Conservation (phyloP, 306 rosid genomes). For the Vachellia pachyceras region DNA sequence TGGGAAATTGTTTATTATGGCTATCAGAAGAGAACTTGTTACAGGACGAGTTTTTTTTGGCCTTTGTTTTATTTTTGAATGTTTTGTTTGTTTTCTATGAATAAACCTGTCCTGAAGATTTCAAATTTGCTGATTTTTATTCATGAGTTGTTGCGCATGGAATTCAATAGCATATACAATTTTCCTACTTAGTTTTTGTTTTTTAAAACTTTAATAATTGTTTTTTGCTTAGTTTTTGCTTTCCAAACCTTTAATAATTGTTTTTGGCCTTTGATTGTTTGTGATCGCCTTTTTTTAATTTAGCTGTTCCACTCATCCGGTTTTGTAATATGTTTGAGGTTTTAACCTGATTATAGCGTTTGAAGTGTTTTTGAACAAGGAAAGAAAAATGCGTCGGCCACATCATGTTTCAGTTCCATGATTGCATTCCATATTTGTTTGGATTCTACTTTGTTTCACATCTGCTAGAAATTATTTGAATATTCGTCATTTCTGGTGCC, state of each 20-base stretch:
- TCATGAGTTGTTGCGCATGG: neutral
- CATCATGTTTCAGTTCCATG: neutral
- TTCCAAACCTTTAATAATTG: no score
- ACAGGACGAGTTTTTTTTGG: neutral
- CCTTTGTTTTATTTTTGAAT: neutral
- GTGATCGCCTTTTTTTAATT: neutral
- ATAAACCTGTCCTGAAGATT: neutral
- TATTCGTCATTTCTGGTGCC: neutral
- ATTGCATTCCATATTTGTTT: neutral
- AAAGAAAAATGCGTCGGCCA: neutral
- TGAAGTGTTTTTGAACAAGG: neutral
- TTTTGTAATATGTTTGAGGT: conserved; percentile 10
- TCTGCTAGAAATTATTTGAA: neutral
- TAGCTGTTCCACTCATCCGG: neutral
- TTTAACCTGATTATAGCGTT: conserved; percentile 20
- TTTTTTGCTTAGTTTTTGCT: no score
- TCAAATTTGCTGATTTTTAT: neutral
- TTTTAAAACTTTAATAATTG: neutral
- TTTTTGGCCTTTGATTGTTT: conserved; percentile 14
- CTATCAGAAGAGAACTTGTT: neutral
- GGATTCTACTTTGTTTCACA: neutral
- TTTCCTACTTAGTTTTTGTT: neutral
- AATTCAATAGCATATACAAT: neutral
- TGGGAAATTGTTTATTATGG: neutral
- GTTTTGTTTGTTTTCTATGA: neutral